A percentile compares a stretch with the other conserved stretches of the same genome.
Evolutionary conservation across 805 yeast species (phyloP).

Genomic region (Hanseniaspora mollemarum): DNA sequence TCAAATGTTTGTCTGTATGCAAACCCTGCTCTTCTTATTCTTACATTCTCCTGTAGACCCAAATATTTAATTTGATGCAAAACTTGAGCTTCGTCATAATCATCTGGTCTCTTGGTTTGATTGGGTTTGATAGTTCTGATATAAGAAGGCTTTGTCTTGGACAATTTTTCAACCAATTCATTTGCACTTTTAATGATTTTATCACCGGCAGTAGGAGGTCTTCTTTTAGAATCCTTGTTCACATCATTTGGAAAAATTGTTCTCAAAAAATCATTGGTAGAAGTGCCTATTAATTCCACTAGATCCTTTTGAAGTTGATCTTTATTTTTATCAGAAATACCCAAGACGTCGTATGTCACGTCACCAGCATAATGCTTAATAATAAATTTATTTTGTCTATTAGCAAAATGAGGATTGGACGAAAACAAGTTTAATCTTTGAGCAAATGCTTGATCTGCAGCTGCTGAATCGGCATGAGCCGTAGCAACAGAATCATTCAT

Average conservation of each 20-base stretch:
- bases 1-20: conserved; percentile 96
- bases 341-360: conserved; percentile 77
- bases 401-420: conserved; percentile 74
- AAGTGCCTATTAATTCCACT: conserved; percentile 62
- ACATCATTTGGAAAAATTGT: conserved; percentile 53
- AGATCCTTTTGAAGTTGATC: conserved; percentile 86
- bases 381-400: conserved; percentile 74
- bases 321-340: conserved; percentile 94
- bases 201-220: conserved; percentile 95
- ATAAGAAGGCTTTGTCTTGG: conserved; percentile 87
- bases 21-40: conserved; percentile 96
- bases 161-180: conserved; percentile 73
- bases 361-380: conserved; percentile 98
- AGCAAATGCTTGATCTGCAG: conserved; percentile 93
- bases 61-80: conserved; percentile 90
- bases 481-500: conserved; percentile 95
- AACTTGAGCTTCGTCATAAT: conserved; percentile 79
- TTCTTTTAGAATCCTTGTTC: conserved; percentile 56
- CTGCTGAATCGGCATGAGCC: conserved; percentile 93
- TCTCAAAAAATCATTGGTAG: conserved; percentile 52
- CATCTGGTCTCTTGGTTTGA: conserved; percentile 80
- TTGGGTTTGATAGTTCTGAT: conserved; percentile 97
- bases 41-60: conserved; percentile 91
- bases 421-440: conserved; percentile 80
- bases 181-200: conserved; percentile 89